Evolutionary conservation across 1,284 basidiomycete genomes (phyloP), one percentile per base, ranked within the genome.

Genomic region (Cryptococcus jaspeensis): DNA sequence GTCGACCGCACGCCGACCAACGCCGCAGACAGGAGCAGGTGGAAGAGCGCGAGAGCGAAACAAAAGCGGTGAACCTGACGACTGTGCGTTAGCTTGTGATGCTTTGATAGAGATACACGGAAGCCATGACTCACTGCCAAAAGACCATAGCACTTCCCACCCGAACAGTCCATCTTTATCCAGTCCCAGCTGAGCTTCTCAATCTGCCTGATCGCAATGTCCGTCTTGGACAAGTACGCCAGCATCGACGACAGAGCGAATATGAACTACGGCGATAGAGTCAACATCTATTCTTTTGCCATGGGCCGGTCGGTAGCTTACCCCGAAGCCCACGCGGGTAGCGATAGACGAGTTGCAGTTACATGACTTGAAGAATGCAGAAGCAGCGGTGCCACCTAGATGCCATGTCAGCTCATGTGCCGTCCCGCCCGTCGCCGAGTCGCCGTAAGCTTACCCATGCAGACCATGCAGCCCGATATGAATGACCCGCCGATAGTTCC

Each of bases 281-380:
- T n/a, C 5, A 35, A 13, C 20, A 41, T 5, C 12, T 36, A 28
- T 37, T 32, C 53, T 32, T 32, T n/a, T n/a, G 12, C 11, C 23
- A 18, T 47, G n/a, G n/a, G n/a, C n/a, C n/a, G n/a, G n/a, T n/a
- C n/a, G n/a, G n/a, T 8, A 28, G 50, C 85, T 56, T 72, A 91
- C 91, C 20, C 92, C 92, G 79, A 94, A 99, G 40, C 95, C 95
- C 58, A 99, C 88, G 70, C 95, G 88, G 38, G 95, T 99, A 0
- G 95, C 95, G 65, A 99, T 98, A 0, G 92, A 96, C 11, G 92
- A 96, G 74, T 98, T 97, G 80, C 95, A 99, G 77, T 98, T 98
- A 79, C 95, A 99, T 55, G 92, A 94, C 82, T 96, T 96, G 84
- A 88, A 96, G 80, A 99, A 91, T 81, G 97, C 95, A 38, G 92